A percentile compares a stretch with the other conserved stretches of the same genome.
Evolutionary conservation across 208 protist genomes (phyloP).

Genomic region (Phytomonas sp.): DNA sequence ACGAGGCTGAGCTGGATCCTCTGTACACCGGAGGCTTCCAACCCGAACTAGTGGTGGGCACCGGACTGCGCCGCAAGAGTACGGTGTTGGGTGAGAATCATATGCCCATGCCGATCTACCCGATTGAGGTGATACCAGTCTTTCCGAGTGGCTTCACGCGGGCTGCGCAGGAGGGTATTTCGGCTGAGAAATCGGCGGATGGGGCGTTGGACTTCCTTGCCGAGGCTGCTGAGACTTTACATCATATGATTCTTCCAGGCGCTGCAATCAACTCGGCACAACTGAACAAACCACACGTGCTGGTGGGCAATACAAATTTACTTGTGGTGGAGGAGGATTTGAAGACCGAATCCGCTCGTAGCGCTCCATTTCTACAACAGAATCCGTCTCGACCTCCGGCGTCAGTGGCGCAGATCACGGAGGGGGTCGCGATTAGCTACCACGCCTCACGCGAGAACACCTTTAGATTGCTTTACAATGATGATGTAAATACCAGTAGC

Average conservation of each 20-base stretch:
- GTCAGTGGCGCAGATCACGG: neutral
- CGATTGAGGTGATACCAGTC: constrained; percentile 66
- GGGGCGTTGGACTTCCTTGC: constrained; percentile 34
- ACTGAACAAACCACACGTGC: constrained; percentile 30
- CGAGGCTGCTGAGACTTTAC: constrained; percentile 35
- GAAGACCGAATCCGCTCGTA: constrained; percentile 15
- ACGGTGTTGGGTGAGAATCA: constrained; percentile 20
- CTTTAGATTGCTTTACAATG: constrained; percentile 46
- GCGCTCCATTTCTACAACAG: constrained; percentile 12
- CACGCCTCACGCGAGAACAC: constrained; percentile 47
- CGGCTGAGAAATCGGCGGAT: constrained; percentile 10
- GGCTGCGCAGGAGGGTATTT: constrained; percentile 18
- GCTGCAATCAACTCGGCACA: constrained; percentile 25
- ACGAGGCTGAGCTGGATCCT: constrained; percentile 51
- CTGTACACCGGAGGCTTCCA: constrained; percentile 28
- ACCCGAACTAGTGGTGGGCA: constrained; percentile 37
- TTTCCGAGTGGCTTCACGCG: constrained; percentile 44
- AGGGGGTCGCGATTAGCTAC: constrained; percentile 36
- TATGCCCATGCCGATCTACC: constrained; percentile 36
- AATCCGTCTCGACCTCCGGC: neutral
- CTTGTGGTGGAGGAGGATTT: constrained; percentile 39
- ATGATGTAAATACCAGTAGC: constrained; percentile 58
- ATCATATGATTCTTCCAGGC: constrained; percentile 56
- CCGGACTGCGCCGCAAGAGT: constrained; percentile 34
- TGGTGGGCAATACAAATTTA: constrained; percentile 60